These are phyloP conservation scores for Cucurbita argyrosperma DNA, from an alignment of 306 rosid species.

Conservation along the genomic window DNA sequence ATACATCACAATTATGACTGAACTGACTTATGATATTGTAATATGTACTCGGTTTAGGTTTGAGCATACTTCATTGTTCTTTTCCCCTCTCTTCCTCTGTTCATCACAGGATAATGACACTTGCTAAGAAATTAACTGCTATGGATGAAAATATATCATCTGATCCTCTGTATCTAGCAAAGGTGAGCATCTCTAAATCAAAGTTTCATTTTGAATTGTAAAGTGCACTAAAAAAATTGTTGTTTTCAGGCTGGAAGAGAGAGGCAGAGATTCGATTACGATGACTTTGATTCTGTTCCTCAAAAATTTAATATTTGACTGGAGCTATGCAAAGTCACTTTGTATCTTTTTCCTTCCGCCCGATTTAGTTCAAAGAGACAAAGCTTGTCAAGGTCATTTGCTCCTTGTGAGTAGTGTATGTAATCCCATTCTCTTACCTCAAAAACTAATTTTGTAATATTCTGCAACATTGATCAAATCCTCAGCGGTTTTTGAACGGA, in stretches of 20 bases:
- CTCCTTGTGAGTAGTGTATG: neutral
- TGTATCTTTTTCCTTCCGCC: neutral
- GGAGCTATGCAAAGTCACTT: neutral
- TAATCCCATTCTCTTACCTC: neutral
- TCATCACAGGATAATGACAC: constrained; percentile 45
- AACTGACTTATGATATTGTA: neutral
- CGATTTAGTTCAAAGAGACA: neutral
- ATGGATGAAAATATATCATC: constrained; percentile 57
- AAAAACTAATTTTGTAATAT: neutral
- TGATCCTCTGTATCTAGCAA: constrained; percentile 56
- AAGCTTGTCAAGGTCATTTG: neutral
- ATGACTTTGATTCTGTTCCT: constrained; percentile 62
- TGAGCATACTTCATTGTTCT: neutral
- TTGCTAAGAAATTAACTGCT: constrained; percentile 49
- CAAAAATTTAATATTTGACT: constrained; percentile 41
- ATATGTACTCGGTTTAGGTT: neutral
- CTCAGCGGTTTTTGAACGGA: neutral
- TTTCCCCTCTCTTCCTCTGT: neutral
- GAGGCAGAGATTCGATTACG: constrained; percentile 57
- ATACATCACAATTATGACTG: neutral
- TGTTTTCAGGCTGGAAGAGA: constrained; percentile 61
- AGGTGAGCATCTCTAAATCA: constrained; percentile 22
- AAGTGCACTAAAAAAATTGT: neutral
- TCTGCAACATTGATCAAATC: neutral
- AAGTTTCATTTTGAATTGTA: neutral